Evolutionary conservation across 225 moss, liverwort and hornwort genomes (phyloP), one percentile per base, ranked within the genome.

Genomic region (Asterella californica): DNA sequence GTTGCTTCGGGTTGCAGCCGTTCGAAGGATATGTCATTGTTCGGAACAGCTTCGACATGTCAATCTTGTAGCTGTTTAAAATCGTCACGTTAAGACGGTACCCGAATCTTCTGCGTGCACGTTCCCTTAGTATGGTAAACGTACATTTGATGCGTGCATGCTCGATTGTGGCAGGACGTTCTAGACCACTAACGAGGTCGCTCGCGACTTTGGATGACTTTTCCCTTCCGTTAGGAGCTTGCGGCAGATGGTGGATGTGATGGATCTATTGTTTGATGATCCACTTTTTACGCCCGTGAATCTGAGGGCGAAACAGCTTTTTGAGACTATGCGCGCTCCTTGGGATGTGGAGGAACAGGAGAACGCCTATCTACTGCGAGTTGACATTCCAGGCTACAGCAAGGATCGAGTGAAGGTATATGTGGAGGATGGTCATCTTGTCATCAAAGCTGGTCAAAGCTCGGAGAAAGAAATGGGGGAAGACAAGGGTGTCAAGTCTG

Each of bases 311-410:
- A 48, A 19, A 17, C 60, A 47, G 47, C 64, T 48, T 15, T 50
- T 25, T 24, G 46, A 42, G 3, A 38, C 15, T 11, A 62, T 82
- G 12, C 76, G 76, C 10, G 18, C 76, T 65, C 81, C 81, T 10
- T 82, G 81, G 81, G 81, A 82, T 67, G 65, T 82, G 22, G 67
- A 66, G 47, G 81, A 82, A 34, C 30, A 75, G 6, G 76, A 82
- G 2, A 52, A 76, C 4, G 76, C 25, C 0, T 76, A 30, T 68
- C 19, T 75, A 8, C 27, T 82, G 8, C 75, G 81, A n/a, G 34
- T 82, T 54, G 81, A 82, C 17, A 29, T 82, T 60, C 81, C 81
- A 6, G 81, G 81, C 4, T 82, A 76, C 46, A 33, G 48, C 64
- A 82, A 82, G 61, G 74, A 81, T 17, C 49, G 54, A 59, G 77